Evolutionary conservation across 2,329 filamentous ascomycete genomes (phyloP).

Genomic region (Aspergillus brunneoviolaceus): DNA sequence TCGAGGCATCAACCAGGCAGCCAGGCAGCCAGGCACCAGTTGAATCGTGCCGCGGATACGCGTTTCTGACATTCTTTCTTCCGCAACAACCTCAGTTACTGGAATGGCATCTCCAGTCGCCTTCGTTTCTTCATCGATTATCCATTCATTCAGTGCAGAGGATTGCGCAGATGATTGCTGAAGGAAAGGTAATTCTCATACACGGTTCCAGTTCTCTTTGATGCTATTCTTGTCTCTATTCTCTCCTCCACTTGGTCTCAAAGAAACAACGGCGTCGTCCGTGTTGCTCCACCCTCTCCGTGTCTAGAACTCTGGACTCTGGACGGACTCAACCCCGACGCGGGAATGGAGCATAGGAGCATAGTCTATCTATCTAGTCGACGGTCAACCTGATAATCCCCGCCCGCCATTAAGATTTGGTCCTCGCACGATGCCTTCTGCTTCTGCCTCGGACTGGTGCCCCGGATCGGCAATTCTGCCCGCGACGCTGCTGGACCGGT

Average conservation of each 20-base stretch:
- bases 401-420: not conserved
- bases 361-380: too few species aligned
- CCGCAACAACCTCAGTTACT: not conserved
- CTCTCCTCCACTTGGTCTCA: not conserved
- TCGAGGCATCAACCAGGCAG: not conserved
- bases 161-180: not conserved
- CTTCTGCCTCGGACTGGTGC: slow-evolving; percentile 7
- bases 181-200: not conserved
- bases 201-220: not conserved
- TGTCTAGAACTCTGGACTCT: not conserved
- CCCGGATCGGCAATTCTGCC: slow-evolving; percentile 13
- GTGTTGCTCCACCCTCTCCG: not conserved
- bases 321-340: slow-evolving; percentile 2
- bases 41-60: not conserved
- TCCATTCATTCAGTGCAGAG: not conserved
- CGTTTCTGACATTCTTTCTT: not conserved
- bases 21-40: not conserved
- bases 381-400: too few species aligned
- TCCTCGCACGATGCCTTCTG: not conserved
- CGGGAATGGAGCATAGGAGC: too few species aligned
- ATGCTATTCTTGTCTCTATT: not conserved
- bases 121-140: not conserved
- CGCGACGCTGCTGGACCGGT: slow-evolving; percentile 8
- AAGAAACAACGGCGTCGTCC: slow-evolving; percentile 7
- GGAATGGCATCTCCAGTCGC: not conserved